Evolutionary conservation across 192 early-diverging fungal genomes (phyloP), one percentile per base, ranked within the genome.

Genomic region (Kappamyces sp.): DNA sequence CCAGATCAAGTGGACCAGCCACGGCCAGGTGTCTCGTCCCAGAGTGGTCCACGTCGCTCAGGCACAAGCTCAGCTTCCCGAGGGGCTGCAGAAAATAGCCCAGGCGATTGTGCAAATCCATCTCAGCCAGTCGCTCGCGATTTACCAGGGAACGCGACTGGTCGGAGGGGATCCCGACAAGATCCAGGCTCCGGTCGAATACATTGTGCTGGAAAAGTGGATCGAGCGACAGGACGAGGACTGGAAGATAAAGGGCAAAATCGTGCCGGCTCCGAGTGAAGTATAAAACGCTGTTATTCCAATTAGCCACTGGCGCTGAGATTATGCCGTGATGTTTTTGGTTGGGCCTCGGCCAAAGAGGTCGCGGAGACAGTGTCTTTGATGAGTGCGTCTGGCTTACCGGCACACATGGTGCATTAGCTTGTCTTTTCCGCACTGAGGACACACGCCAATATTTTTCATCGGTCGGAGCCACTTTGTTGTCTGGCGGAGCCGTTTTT

Each of bases 401-500:
- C 49, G 4, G 36, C 49, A 51, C 36, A 51, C 31, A 51, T 51
- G 49, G 49, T 51, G 49, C 12, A 3, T 3, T 12, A 51, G 36
- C 36, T 51, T 51, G 4, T 51, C 49, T 5, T 51, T 51, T 12
- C 49, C 49, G 36, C 49, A 51, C 9, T 9, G 32, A 34, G 49
- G 49, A 12, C 49, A 51, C 36, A 4, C 4, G 31, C 32, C 6
- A 12, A 51, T 51, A 12, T 51, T 51, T 12, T 12, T 4, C 4
- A 51, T 4, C 36, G 49, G 49, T 51, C 36, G 31, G 9, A 51
- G 36, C 49, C 49, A 51, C 36, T 51, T 51, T 3, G 49, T 34
- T 34, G 31, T 51, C 49, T 34, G 31, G 31, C 49, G 4, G 9
- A 51, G 6, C 4, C 49, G 4, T 12, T 51, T 51, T 12, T 12